Evolutionary conservation across 331 rosid genomes (phyloP).

Genomic region (Saraca asoca): DNA sequence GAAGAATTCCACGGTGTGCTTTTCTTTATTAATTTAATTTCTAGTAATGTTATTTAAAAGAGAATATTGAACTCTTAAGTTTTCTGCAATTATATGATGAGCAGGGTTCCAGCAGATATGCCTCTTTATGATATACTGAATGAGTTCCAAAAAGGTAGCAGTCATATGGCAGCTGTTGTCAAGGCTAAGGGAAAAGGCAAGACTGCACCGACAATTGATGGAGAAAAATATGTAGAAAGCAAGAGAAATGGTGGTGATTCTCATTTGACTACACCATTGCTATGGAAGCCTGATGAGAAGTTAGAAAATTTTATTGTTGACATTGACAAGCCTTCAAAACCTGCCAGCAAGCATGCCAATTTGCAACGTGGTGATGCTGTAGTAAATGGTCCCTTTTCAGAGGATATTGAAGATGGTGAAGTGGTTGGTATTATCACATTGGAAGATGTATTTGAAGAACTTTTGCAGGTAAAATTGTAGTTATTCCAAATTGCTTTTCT

Average conservation of each 20-base stretch:
- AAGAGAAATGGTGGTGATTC: constrained; percentile 38
- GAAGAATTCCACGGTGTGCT: constrained; percentile 91
- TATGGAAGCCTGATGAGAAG: constrained; percentile 50
- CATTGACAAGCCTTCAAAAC: constrained; percentile 60
- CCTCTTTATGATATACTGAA: constrained; percentile 95
- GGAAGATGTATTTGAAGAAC: constrained; percentile 99
- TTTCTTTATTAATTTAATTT: constrained; percentile 22
- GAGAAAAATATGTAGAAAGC: constrained; percentile 51
- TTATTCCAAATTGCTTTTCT: neutral
- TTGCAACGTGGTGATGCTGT: constrained; percentile 23
- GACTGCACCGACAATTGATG: constrained; percentile 40
- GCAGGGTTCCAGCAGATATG: constrained; percentile 97
- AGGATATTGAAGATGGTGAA: constrained; percentile 87
- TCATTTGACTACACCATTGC: constrained; percentile 71
- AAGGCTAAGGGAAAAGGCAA: constrained; percentile 66
- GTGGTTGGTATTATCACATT: constrained; percentile 94
- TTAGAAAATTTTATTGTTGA: constrained; percentile 60
- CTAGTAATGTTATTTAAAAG: neutral
- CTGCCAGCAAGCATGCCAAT: constrained; percentile 35
- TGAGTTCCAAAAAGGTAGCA: constrained; percentile 96
- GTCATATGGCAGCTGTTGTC: constrained; percentile 99
- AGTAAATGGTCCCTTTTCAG: constrained; percentile 45
- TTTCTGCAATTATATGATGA: constrained; percentile 17
- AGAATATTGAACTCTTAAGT: no score
- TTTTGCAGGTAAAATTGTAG: constrained; percentile 70